These are phyloP conservation scores for Cystobasidium onofrii DNA, from an alignment of 768 basidiomycete species.

Conservation along the genomic window DNA sequence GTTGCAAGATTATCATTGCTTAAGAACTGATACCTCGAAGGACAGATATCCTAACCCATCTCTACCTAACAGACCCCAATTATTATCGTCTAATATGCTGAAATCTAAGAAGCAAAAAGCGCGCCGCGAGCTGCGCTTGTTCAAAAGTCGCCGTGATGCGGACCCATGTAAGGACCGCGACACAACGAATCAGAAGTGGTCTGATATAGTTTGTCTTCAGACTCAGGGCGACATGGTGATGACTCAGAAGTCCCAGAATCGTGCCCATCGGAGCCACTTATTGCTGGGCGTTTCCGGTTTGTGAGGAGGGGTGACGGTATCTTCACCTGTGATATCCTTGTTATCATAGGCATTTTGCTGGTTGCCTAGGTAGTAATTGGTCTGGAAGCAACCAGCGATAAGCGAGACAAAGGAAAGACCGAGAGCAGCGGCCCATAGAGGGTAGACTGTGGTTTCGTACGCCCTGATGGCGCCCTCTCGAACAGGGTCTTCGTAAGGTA, in stretches of 20 bases:
- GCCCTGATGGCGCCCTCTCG: conserved; percentile 31
- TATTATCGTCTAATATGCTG: too few relatives aligned
- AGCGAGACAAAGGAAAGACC: conserved; percentile 43
- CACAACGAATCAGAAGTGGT: too few relatives aligned
- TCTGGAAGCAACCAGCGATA: conserved; percentile 42
- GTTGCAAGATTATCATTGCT: too few relatives aligned
- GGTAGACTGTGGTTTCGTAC: conserved; percentile 40
- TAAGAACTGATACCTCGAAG: too few relatives aligned
- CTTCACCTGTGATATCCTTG: conserved; percentile 27
- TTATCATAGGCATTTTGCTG: conserved; percentile 43
- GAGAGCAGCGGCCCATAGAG: conserved; percentile 43
- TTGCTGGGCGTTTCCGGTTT: not conserved
- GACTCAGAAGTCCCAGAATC: conserved; percentile 3
- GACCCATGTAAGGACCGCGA: too few relatives aligned
- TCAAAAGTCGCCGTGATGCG: too few relatives aligned
- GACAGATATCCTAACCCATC: too few relatives aligned
- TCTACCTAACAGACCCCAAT: too few relatives aligned
- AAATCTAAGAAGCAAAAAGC: not conserved
- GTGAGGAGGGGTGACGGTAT: conserved; percentile 1
- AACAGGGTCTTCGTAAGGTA: conserved; percentile 24
- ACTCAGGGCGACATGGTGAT: too few relatives aligned
- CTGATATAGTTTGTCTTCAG: too few relatives aligned
- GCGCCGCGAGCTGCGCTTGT: too few relatives aligned
- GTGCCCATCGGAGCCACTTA: not conserved
- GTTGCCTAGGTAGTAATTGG: conserved; percentile 45